These are phyloP conservation scores for Trichoderma breve DNA, from an alignment of 2,329 filamentous ascomycete species.

Conservation along the genomic window DNA sequence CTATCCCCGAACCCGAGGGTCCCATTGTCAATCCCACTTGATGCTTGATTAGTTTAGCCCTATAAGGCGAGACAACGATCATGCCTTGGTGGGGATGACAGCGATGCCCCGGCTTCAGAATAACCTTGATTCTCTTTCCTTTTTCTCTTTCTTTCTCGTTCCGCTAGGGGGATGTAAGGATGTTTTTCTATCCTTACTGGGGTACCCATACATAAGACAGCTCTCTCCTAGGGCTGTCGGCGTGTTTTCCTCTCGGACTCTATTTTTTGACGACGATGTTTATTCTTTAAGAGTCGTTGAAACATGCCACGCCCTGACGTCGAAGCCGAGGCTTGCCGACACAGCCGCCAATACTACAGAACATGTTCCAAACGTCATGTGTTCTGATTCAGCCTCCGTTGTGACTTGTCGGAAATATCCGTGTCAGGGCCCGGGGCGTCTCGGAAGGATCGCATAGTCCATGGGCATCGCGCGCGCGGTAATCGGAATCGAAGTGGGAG, in stretches of 20 bases:
- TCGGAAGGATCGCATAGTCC: neutral
- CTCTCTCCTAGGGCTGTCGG: neutral
- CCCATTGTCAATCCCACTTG: conserved; percentile 25
- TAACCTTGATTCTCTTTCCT: neutral
- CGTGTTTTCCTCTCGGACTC: neutral
- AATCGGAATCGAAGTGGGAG: conserved; percentile 6
- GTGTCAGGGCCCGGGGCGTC: neutral
- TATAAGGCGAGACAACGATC: neutral
- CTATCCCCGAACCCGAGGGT: neutral
- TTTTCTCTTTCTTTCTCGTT: neutral
- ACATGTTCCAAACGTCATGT: neutral
- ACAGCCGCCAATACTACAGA: neutral
- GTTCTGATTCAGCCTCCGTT: neutral
- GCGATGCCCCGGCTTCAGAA: neutral
- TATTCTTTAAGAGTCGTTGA: neutral
- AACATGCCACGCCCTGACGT: neutral
- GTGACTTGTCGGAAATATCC: neutral
- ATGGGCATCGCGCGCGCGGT: neutral
- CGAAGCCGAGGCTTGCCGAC: neutral
- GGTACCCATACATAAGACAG: neutral
- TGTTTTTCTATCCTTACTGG: neutral
- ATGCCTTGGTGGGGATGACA: neutral
- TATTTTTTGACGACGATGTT: neutral
- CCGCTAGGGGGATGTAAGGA: neutral
- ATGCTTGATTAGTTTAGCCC: neutral